Base-by-base conservation (phyloP, 495 filamentous ascomycete species). In the Physcia stellaris region DNA sequence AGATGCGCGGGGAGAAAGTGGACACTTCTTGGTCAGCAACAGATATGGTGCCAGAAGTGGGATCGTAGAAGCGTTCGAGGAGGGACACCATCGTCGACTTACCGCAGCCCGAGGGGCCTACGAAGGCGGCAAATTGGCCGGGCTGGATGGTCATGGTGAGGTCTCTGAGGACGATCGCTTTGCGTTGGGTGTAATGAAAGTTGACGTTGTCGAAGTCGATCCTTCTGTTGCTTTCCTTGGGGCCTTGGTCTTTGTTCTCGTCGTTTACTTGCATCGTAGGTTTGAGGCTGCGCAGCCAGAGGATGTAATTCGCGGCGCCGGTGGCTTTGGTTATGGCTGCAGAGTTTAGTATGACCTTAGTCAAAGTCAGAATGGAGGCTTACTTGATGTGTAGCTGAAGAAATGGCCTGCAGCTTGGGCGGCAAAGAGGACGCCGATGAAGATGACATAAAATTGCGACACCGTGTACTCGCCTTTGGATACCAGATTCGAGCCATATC, bases 401-500 rank as follows among this genome's bases (percentile, higher is more conserved):
- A 77, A 63, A 21, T 69, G 60, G 2, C 68, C 67, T 0, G 72
- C 67, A 1, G 59, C 49, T 41, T 78, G 70, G 1, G 64, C 71
- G 0, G 63, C 67, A 37, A 72, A 68, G 10, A 83, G 62, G 24
- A 80, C 63, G 0, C 60, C 66, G 40, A 75, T 69, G 36, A 74
- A 79, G 2, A 74, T 56, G 6, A 75, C 60, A 42, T 75, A 77
- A 48, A 80, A 79, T 15, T 66, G 37, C 3, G 49, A 49, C 5
- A 63, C 49, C 2, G 56, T 49, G 45, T 75, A 75, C 38, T 76
- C 67, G 6, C 54, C 51, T 4, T 53, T 56, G 1, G 67, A 60
- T 11, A 79, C 52, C 9, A 79, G 59, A n/a, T 60, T 62, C 4
- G 65, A 66, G 2, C 73, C 72, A 27, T 68, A 72, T 70, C 72